A percentile compares a stretch with the other conserved stretches of the same genome.
phyloP scores from a whole-genome alignment of 1,284 basidiomycete genomes.

The Melampsora americana region DNA sequence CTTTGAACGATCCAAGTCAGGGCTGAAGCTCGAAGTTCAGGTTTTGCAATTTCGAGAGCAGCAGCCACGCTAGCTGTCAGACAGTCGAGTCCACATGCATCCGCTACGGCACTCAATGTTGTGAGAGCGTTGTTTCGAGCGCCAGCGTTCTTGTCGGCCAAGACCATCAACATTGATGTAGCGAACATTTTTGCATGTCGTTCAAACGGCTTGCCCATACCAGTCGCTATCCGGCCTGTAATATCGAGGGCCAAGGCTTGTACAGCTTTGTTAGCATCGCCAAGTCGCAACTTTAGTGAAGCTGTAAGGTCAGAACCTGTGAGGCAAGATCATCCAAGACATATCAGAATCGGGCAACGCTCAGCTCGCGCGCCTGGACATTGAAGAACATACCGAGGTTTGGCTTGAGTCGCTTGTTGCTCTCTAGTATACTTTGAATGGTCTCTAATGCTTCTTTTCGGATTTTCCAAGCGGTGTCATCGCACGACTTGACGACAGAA shows the following conservation, averaged over 20 bases:
- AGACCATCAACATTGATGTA: constrained; percentile 60
- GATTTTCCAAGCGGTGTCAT: constrained; percentile 88
- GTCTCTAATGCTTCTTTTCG: constrained; percentile 92
- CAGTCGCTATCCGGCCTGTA: constrained; percentile 79
- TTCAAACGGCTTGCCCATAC: constrained; percentile 94
- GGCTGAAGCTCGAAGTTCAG: constrained; percentile 77
- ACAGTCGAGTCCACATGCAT: constrained; percentile 75
- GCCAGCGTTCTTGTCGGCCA: constrained; percentile 88
- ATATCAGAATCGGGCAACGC: constrained; percentile 29
- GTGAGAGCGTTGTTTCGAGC: constrained; percentile 74
- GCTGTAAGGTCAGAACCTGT: constrained; percentile 77
- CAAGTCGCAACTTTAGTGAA: constrained; percentile 80
- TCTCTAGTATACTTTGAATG: constrained; percentile 75
- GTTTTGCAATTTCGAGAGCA: constrained; percentile 81
- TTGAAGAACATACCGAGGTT: constrained; percentile 67
- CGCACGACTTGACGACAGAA: constrained; percentile 70
- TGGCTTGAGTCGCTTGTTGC: constrained; percentile 86
- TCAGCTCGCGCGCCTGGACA: background rate
- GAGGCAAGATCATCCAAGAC: constrained; percentile 36
- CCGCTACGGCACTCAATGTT: constrained; percentile 77
- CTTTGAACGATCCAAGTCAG: constrained; percentile 80
- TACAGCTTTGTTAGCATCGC: constrained; percentile 90
- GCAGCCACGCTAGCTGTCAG: constrained; percentile 74
- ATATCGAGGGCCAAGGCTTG: constrained; percentile 86
- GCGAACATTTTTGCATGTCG: constrained; percentile 77